A percentile compares a stretch with the other conserved stretches of the same genome.
These are phyloP conservation scores for Candida pini DNA, from an alignment of 805 yeast genomes.

Conservation along the genomic window DNA sequence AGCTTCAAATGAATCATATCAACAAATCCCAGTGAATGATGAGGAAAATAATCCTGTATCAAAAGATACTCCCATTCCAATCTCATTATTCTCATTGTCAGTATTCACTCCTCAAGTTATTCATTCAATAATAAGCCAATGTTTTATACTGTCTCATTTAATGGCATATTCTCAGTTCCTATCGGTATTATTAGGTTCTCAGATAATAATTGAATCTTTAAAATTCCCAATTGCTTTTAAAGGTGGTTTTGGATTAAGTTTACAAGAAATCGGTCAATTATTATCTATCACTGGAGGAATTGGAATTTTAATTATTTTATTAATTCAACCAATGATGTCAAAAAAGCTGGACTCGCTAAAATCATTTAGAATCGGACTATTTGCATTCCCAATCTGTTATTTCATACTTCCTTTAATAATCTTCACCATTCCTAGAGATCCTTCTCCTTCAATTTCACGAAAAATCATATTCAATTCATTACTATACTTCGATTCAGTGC, in stretches of 20 bases:
- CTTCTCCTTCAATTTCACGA: slow-evolving; percentile 17
- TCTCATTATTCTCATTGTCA: background rate
- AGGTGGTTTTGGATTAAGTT: slow-evolving; percentile 48
- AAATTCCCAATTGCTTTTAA: slow-evolving; percentile 41
- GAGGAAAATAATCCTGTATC: background rate
- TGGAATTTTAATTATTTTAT: slow-evolving; percentile 43
- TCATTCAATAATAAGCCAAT: slow-evolving; percentile 32
- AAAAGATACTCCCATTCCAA: background rate
- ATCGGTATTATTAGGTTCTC: slow-evolving; percentile 45
- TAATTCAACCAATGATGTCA: slow-evolving; percentile 47
- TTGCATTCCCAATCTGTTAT: slow-evolving; percentile 41
- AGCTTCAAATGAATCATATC: background rate
- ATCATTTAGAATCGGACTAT: slow-evolving; percentile 36
- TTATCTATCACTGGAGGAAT: slow-evolving; percentile 48
- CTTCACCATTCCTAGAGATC: slow-evolving; percentile 30
- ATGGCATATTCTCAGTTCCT: slow-evolving; percentile 47
- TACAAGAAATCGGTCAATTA: slow-evolving; percentile 43
- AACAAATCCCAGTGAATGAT: background rate
- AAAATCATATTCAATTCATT: slow-evolving; percentile 20
- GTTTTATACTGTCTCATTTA: slow-evolving; percentile 39
- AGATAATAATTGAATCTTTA: slow-evolving; percentile 22
- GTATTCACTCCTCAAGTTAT: slow-evolving; percentile 28
- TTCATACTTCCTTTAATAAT: slow-evolving; percentile 41
- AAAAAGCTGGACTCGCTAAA: slow-evolving; percentile 39
- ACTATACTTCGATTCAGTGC: slow-evolving; percentile 16